Evolutionary conservation across 495 filamentous ascomycete species (phyloP), one percentile per base, ranked within the genome.

Genomic region (Neurospora sp.): DNA sequence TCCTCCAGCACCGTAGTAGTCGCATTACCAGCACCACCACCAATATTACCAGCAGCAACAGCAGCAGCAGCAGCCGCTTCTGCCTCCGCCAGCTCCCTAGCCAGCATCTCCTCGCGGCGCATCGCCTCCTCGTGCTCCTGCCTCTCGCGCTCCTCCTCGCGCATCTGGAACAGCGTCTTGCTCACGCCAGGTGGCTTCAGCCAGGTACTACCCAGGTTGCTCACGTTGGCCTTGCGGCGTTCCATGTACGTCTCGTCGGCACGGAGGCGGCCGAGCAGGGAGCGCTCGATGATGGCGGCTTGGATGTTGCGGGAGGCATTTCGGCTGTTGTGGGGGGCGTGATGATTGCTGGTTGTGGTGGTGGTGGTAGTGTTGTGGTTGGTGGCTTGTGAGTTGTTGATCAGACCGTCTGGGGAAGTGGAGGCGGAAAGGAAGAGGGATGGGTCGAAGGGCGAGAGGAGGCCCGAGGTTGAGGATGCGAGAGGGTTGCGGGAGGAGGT

Each of bases 101-200:
- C 88, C 10, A 91, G 85, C 81, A 88, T 86, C 77, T 93, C 92
- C 77, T 93, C 92, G n/a, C 91, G 86, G 18, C 87, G 84, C 72
- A 92, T 79, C 0, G 89, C 91, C 71, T 91, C 90, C 69, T 91
- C 86, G n/a, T 92, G 90, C 80, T 96, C 93, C 77, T 92, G 91
- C 46, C 90, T 86, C 84, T 96, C 93, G 23, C 91, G 88, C 37
- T 90, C 86, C 85, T 95, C 93, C 78, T 94, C 93, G 73, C 88
- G 89, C 80, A 93, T 85, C 72, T 92, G 91, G 74, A 92, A 88
- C 76, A 93, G 86, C 11, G 93, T 94, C 83, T 94, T 95, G 27
- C 86, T 74, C 46, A 93, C 86, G 10, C 93, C 93, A 0, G 91
- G 91, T 11, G 93, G 93, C 71, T 88, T 89, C 75, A 96, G 90